Percentiles rank a stretch among this genome's conserved stretches.
Conservation (phyloP, 2,329 filamentous ascomycete genomes). For the Ascochyta viciae-villosae region DNA sequence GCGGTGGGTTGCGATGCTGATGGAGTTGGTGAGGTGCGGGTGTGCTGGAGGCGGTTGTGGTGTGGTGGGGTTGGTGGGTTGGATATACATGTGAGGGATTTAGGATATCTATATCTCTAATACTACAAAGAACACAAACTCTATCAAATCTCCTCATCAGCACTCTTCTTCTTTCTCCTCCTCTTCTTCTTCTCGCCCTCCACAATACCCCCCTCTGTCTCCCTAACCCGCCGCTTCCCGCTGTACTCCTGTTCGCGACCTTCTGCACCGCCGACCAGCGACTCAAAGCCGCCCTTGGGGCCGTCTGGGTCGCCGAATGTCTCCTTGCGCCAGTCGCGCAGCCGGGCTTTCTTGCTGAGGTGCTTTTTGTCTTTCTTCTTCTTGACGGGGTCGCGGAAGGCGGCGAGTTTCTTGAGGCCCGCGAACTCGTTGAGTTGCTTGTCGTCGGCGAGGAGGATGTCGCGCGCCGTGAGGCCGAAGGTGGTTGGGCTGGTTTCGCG, state of each 20-base stretch:
- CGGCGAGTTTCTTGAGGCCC: slow-evolving; percentile 91
- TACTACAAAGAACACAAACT: too few relatives aligned
- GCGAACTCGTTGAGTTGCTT: slow-evolving; percentile 86
- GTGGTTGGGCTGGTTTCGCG: slow-evolving; percentile 89
- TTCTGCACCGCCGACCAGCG: slow-evolving; percentile 19
- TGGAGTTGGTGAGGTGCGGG: too few relatives aligned
- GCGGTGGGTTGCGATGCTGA: too few relatives aligned
- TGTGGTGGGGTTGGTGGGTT: too few relatives aligned
- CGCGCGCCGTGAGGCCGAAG: slow-evolving; percentile 86
- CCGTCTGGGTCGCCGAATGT: slow-evolving; percentile 69
- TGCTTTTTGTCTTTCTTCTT: slow-evolving; percentile 88
- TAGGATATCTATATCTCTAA: too few relatives aligned
- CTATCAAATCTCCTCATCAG: too few relatives aligned
- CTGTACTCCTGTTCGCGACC: background rate
- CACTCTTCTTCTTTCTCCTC: too few relatives aligned
- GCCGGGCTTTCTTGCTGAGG: slow-evolving; percentile 88
- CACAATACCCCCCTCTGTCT: background rate
- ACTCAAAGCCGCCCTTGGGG: slow-evolving; percentile 51
- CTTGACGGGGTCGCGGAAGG: slow-evolving; percentile 87
- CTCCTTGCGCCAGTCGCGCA: slow-evolving; percentile 83
- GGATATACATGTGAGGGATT: too few relatives aligned
- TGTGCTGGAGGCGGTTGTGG: too few relatives aligned
- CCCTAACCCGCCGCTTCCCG: background rate
- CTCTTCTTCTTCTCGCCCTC: too few relatives aligned
- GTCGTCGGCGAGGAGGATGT: slow-evolving; percentile 92